Base-by-base conservation (phyloP, 2,329 filamentous ascomycete genomes). In the Fusarium piperis region DNA sequence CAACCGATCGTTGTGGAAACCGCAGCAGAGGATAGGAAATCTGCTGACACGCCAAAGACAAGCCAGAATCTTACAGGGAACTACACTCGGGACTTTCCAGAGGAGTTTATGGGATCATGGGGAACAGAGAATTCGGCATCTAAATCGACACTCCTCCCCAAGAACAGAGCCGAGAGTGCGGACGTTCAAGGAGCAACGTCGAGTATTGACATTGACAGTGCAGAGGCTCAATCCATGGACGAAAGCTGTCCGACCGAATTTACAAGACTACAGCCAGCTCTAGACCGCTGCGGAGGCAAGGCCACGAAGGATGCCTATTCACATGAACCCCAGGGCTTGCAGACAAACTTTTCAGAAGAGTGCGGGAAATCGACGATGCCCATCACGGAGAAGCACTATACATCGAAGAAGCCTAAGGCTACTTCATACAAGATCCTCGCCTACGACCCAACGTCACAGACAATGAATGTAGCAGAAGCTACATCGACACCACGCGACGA, bases 391-490 rank as follows among this genome's bases (percentile, higher is more conserved):
- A 85, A 81, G 32, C 79, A 80, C 36, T 76, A 78, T 59, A 20
- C 55, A n/a, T 10, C 38, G 6, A 36, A 72, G 35, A 10, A 32
- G 11, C 61, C 64, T 4, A 56, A 52, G 7, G 58, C 72, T 9
- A 59, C 64, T 2, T 64, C 67, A 4, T 93, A 92, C 83, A 92
- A 89, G 77, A 86, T 93, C 35, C 83, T 94, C 7, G 91, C 89
- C 2, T 93, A 91, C 73, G 89, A 93, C 71, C 83, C 88, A 2
- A 83, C 82, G 10, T 89, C 86, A 72, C 85, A 91, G 71, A 82
- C 82, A 13, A 84, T 93, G 73, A 86, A 83, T 46, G 83, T 86
- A 4, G 89, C 89, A 7, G 89, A 91, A 70, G 91, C 89, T 1
- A 88, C 86, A 1, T 91, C 90, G 4, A 80, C 84, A 3, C 85